Base-by-base conservation (phyloP, 345 rosid genomes). In the Nephelium lappaceum region DNA sequence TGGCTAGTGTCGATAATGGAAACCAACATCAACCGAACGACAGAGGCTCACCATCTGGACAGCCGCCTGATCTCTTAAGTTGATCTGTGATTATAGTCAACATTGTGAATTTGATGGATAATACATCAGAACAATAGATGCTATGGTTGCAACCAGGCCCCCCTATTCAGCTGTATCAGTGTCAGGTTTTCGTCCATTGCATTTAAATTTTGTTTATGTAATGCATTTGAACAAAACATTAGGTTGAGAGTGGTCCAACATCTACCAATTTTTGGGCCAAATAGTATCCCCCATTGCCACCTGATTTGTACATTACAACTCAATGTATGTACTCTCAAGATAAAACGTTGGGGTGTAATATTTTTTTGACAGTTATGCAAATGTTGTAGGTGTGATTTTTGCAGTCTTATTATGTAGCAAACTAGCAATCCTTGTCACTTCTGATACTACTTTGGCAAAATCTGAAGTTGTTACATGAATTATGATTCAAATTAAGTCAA, bases 1-100 rank as follows among this genome's bases (percentile, higher is more conserved):
- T 77, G 67, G 92, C 90, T 12, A 86, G 82, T 39, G 85, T 89
- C 42, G 92, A 93, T 71, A 67, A 69, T 19, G 87, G 82, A 64
- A 81, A 79, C n/a, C 79, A 73, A 27, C 74, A 19, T 2, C 25
- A 63, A 11, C 49, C 66, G 45, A 47, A 27, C 11, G 31, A 7
- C 1, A 47, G 14, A 6, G 72, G 55, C 12, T 5, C 64, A 38
- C 41, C 73, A 53, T 74, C 65, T 3, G 36, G 27, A 69, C 77
- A 77, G 71, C 81, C 45, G 41, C 77, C 58, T 68, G 84, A 86
- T 75, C 79, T 82, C 25, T 73, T 78, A 69, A 79, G 45, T 64
- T 83, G 79, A 71, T 67, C 81, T 31, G 10, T 80, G 38, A 71
- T 23, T 21, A 55, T 18, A 7, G 25, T 71, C 45, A 10, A 21